Base-by-base conservation (phyloP, 495 filamentous ascomycete species). In the Penicillium cinerascens region DNA sequence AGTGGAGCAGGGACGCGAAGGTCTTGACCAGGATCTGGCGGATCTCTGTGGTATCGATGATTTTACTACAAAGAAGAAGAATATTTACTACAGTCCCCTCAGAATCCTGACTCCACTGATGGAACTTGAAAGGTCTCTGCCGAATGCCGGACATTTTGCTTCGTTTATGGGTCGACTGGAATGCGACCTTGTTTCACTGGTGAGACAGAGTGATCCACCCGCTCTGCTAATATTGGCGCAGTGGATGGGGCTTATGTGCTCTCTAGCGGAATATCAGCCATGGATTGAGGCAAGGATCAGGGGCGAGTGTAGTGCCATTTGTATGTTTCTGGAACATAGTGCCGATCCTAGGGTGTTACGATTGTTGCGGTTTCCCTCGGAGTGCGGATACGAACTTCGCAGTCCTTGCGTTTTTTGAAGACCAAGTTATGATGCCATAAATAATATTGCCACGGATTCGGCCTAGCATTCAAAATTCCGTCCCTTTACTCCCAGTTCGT, bases 361-460 rank as follows among this genome's bases (percentile, higher is more conserved):
- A 10, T 40, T 68, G 54, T 15, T 70, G 36, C 51, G 49, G 16
- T 64, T n/a, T 66, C 63, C 72, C 95, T 47, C 86, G 65, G 77
- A 84, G 11, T 84, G 95, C 49, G 91, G 91, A 22, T 91, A 92
- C 49, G 84, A 91, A 64, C 57, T 95, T 55, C 22, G 77, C 1
- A 6, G 22, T 18, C 9, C n/a, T 16, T 10, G 20, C 26, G 13
- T 17, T 27, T 18, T n/a, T 26, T 49, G 21, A 40, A 23, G n/a
- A n/a, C n/a, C 26, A 29, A 20, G 23, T 29, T 27, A 13, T 20
- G 11, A 40, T n/a, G n/a, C n/a, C n/a, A n/a, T n/a, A n/a, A n/a
- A n/a, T n/a, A n/a, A 49, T 39, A 26, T 36, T 2, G 9, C 15
- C 10, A n/a, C 22, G 22, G n/a, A n/a, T n/a, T n/a, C n/a, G n/a